Base-by-base conservation (phyloP, 768 basidiomycete genomes). In the Panaeolus cyanescens region DNA sequence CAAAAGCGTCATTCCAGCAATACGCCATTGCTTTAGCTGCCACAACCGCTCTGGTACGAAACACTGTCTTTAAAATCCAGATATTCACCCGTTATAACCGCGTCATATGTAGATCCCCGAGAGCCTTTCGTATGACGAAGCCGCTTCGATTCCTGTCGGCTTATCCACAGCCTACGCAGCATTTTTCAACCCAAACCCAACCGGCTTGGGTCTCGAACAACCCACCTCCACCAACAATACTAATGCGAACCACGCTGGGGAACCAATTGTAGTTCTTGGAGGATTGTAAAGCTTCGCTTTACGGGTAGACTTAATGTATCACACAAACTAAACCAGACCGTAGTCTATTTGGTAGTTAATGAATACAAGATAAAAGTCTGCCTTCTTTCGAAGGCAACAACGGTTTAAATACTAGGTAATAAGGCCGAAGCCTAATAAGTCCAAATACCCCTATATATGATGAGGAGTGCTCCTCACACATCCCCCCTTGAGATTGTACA, bases 151-250 rank as follows among this genome's bases (percentile, higher is more conserved):
- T 19, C 83, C 85, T 6, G 70, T 82, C 2, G 84, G 74, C 1
- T 63, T 85, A n/a, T 75, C 77, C 7, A 80, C 82, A 19, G 82
- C 83, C 15, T 80, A 79, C 32, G 71, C 79, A n/a, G 85, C 82
- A 2, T 63, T 87, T 19, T 86, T 83, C 68, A 75, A 68, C 30
- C 65, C 60, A 54, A 69, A 40, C 15, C 72, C 75, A 0, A 69
- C 77, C 61, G 82, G 82, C 39, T 69, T 77, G 2, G 79, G 76
- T 55, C 72, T 85, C 56, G 65, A 71, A 56, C 62, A 78, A 8
- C 79, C 81, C 0, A 73, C 79, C 67, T n/a, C n/a, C n/a, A 74
- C 74, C 37, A 64, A 71, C 15, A 72, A 69, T 19, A 75, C 74
- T 59, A 65, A 65, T 22, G 78, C 76, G 37, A 80, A 77, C 42